Percentiles rank a stretch among this genome's conserved stretches.
Conservation (phyloP, 1,139 yeast genomes). For the Sugiyamaella paludigena region DNA sequence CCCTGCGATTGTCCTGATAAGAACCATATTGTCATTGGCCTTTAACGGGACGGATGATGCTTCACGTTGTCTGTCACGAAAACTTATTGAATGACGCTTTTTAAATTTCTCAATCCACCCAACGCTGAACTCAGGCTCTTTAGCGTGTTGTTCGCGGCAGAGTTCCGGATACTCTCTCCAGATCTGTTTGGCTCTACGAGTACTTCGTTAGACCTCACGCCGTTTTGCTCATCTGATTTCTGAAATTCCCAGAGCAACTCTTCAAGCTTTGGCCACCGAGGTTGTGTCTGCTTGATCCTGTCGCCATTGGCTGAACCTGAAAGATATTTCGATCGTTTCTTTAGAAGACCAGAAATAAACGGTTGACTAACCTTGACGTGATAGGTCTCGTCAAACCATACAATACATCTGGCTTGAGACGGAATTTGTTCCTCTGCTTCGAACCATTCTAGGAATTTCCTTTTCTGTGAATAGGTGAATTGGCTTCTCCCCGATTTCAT, state of each 20-base stretch:
- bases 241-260: neutral
- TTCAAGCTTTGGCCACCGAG: neutral
- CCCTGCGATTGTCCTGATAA: slow-evolving; percentile 1
- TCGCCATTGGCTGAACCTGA: too few relatives aligned
- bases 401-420: too few relatives aligned
- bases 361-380: too few relatives aligned
- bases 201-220: neutral
- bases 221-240: neutral
- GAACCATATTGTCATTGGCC: neutral
- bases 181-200: neutral
- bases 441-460: too few relatives aligned
- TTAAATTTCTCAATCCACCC: slow-evolving; percentile 4
- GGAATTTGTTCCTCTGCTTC: too few relatives aligned
- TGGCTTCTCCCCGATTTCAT: too few relatives aligned
- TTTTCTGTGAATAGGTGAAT: too few relatives aligned
- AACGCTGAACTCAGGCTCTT: neutral
- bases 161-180: neutral
- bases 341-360: too few relatives aligned
- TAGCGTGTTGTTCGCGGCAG: too few relatives aligned
- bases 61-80: neutral
- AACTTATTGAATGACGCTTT: neutral
- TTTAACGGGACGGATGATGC: neutral
- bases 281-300: too few relatives aligned
- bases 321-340: too few relatives aligned
- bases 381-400: too few relatives aligned